Conservation (phyloP, 768 basidiomycete species). For the Lactarius vividus region DNA sequence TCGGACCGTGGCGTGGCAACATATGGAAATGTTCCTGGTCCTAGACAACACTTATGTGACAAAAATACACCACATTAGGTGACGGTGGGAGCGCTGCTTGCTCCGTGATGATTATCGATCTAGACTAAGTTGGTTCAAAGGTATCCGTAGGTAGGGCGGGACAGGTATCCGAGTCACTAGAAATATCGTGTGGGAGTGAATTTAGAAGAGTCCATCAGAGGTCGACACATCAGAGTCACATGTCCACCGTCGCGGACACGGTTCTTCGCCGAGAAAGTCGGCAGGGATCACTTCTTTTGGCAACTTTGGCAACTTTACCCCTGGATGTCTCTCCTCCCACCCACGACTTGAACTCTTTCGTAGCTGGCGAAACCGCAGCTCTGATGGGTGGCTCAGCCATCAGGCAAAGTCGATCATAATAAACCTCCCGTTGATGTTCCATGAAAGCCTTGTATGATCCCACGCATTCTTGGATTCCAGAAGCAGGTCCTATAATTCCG, state of each 20-base stretch:
- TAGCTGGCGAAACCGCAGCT: neutral
- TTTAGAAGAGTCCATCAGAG: neutral
- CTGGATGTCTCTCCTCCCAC: slow-evolving; percentile 1
- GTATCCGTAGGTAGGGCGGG: slow-evolving; percentile 1
- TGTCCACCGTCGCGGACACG: slow-evolving; percentile 20
- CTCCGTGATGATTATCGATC: neutral
- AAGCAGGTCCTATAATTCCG: slow-evolving; percentile 45
- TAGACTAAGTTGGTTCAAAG: neutral
- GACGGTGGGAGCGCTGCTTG: neutral
- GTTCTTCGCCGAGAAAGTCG: slow-evolving; percentile 19
- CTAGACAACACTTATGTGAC: neutral
- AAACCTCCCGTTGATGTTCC: slow-evolving; percentile 46
- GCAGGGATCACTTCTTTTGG: neutral
- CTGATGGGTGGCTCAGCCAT: slow-evolving; percentile 13
- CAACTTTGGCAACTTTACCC: neutral
- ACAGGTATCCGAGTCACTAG: neutral
- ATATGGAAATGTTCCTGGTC: neutral
- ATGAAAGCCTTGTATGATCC: slow-evolving; percentile 53
- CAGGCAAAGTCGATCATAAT: slow-evolving; percentile 43
- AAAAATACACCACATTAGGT: neutral
- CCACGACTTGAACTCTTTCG: slow-evolving; percentile 7
- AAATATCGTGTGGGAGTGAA: neutral
- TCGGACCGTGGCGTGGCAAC: neutral
- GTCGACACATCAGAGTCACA: slow-evolving; percentile 6
- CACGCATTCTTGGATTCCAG: slow-evolving; percentile 48